Base-by-base conservation (phyloP, 169 alveolate genomes). In the Theileria equi region DNA sequence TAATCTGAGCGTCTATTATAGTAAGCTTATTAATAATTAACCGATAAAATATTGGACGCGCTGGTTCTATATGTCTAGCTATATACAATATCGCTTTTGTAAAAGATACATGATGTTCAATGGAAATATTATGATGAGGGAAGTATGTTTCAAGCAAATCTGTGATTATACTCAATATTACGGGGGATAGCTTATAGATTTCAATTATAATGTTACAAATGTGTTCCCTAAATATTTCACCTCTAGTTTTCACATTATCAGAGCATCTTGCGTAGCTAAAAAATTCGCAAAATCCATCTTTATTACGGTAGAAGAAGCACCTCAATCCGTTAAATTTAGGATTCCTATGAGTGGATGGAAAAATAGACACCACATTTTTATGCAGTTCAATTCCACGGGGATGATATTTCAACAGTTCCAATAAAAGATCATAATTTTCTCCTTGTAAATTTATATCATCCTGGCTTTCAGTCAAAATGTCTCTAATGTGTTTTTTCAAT, bases 181-280 rank as follows among this genome's bases (percentile, higher is more conserved):
- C 7, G 29, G 84, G 84, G 44, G 35, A 47, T 5, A 74, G 50
- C 25, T 52, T 44, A 47, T 65, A 74, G 10, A 74, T 68, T n/a
- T 74, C 84, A n/a, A 74, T 29, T 16, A 74, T 4, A 29, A 63
- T 40, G 36, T 64, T 36, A 10, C 68, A n/a, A 8, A 74, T 1
- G 35, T 31, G 10, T 3, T 74, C 72, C 1, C 26, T 25, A 17
- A 47, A 35, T 5, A 59, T 29, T 2, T 35, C 58, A 11, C 57
- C 52, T 2, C 78, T 28, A 40, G 71, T 54, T 8, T 43, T 62
- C 17, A 74, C 84, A 19, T 54, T 13, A 21, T 74, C 84, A 29
- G 78, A 68, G 35, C 84, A 74, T 17, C 84, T 23, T 5, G 79
- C 65, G 70, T 74, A 74, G 41, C 84, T 74, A 60, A 74, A 74